Evolutionary conservation across 768 basidiomycete genomes (phyloP).

Genomic region (Suillus spraguei): DNA sequence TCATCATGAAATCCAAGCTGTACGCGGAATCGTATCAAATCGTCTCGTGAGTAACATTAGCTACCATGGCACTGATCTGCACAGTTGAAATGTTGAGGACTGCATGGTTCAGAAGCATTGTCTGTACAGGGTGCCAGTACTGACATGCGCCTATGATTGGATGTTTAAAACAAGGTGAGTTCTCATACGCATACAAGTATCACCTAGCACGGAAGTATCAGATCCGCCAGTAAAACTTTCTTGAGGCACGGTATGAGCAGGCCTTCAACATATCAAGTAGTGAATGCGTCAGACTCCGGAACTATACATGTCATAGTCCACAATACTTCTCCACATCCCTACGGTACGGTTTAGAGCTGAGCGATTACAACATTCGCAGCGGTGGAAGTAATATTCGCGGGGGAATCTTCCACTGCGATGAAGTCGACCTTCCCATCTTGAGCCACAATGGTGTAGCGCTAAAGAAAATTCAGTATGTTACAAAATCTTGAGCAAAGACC

Average conservation of each 20-base stretch:
- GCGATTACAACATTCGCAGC: slow-evolving; percentile 49
- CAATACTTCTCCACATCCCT: not conserved
- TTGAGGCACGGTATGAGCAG: not conserved
- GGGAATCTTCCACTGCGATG: slow-evolving; percentile 53
- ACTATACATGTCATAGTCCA: not conserved
- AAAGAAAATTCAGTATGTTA: slow-evolving; percentile 15
- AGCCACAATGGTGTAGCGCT: slow-evolving; percentile 61
- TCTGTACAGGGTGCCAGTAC: not conserved
- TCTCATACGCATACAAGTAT: not conserved
- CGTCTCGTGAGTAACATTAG: not conserved
- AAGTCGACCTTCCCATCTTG: slow-evolving; percentile 58
- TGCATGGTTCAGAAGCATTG: not conserved
- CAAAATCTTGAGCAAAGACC: not conserved
- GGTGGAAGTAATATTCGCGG: slow-evolving; percentile 53
- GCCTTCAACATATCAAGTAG: not conserved
- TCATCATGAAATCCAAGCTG: not conserved
- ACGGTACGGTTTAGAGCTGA: slow-evolving; percentile 23
- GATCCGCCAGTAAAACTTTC: not conserved
- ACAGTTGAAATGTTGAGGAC: not conserved
- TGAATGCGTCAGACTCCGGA: too few species aligned
- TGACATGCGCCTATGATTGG: not conserved
- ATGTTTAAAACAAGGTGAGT: not conserved
- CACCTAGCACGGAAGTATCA: not conserved
- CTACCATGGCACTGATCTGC: not conserved
- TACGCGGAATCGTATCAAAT: not conserved